Evolutionary conservation across 257 asterid genomes (phyloP).

Genomic region (Solanum rostratum): DNA sequence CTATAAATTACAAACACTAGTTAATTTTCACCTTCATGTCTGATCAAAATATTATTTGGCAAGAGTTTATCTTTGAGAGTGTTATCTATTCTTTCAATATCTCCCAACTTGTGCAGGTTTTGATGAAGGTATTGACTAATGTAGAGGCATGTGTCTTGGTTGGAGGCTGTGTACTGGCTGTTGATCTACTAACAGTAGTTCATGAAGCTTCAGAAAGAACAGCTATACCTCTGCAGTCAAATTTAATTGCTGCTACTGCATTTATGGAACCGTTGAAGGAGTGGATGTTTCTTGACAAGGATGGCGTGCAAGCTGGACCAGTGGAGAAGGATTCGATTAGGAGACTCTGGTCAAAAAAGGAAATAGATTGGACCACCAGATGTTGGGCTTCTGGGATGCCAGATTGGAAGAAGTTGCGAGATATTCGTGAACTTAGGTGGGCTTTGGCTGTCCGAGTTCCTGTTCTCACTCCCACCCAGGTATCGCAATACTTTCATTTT

Average conservation of each 20-base stretch:
- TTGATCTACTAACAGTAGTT: conserved; percentile 79
- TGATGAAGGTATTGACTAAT: conserved; percentile 86
- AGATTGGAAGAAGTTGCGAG: conserved; percentile 95
- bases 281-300: conserved; percentile 76
- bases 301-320: conserved; percentile 78
- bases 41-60: neutral
- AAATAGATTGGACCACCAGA: conserved; percentile 88
- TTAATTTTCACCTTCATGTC: neutral
- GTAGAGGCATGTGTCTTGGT: conserved; percentile 97
- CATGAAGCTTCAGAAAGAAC: conserved; percentile 99
- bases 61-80: neutral
- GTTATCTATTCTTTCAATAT: conserved; percentile 2
- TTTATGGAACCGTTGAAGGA: conserved; percentile 95
- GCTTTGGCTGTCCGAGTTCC: conserved; percentile 89
- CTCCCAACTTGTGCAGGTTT: conserved; percentile 38
- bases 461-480: conserved; percentile 89
- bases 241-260: conserved; percentile 94
- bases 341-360: conserved; percentile 91
- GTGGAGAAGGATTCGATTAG: conserved; percentile 94
- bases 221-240: conserved; percentile 93
- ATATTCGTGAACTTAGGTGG: conserved; percentile 98
- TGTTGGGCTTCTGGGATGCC: conserved; percentile 97
- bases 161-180: conserved; percentile 97
- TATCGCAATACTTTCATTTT: conserved; percentile 6
- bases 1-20: neutral